Evolutionary conservation across 106 monocot genomes (phyloP), one percentile per base, ranked within the genome.

Genomic region (Amphibolis antarctica): DNA sequence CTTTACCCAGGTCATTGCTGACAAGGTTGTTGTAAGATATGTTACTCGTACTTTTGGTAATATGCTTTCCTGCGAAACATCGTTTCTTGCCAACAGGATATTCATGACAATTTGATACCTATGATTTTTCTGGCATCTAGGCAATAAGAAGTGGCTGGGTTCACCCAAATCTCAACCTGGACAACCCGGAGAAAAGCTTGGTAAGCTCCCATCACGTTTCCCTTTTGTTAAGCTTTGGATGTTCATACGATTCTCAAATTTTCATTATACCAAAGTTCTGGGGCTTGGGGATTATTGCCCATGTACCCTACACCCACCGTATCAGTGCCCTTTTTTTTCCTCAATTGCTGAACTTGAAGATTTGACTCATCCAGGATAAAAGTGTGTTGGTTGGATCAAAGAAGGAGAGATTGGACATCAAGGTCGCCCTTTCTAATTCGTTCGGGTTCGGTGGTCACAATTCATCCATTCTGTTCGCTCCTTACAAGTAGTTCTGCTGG

Each of bases 91-190:
- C n/a, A n/a, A n/a, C n/a, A n/a, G n/a, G n/a, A n/a, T n/a, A 36
- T 7, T 53, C 24, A 18, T 17, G 29, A 15, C 58, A 12, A 14
- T 12, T 42, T 36, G 12, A 19, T 15, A n/a, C 17, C 31, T 42
- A 22, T 36, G 19, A 23, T 59, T 48, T 67, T 22, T 57, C 18
- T 60, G 46, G 48, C 27, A 17, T 85, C 69, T 70, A 96, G 90
- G 94, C 94, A 66, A 96, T 96, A 62, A 77, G 86, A 64, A 96
- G 86, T 27, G 89, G 94, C 11, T 86, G 81, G 79, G 78, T 96
- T 21, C 94, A 96, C 80, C 94, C 94, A 43, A 96, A 96, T 65
- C 72, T 96, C 53, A 96, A 96, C 67, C 81, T 96, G 49, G 94
- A 96, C 49, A 90, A 90, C 52, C 94, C 94, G 18, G 94, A 86